phyloP scores from a whole-genome alignment of 2,329 filamentous ascomycete genomes.

The Sclerotinia subarctica region DNA sequence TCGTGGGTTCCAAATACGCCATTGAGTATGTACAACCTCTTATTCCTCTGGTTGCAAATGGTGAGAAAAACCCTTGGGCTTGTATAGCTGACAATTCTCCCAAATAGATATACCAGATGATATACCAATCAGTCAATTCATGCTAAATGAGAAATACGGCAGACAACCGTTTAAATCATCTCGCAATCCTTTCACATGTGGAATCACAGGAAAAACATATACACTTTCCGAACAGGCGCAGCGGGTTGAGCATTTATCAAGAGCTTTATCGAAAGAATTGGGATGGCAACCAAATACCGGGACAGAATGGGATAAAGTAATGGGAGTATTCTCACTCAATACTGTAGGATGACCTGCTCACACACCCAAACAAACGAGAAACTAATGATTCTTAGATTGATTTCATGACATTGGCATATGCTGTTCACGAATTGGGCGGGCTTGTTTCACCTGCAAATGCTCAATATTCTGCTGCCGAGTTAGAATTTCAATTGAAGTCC shows the following conservation, averaged over 20 bases:
- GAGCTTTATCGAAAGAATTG: conserved; percentile 66
- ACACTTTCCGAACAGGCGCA: conserved; percentile 60
- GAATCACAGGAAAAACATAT: conserved; percentile 66
- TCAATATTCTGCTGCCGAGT: conserved; percentile 75
- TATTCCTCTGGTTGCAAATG: neutral
- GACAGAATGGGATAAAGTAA: conserved; percentile 77
- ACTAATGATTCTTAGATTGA: conserved; percentile 55
- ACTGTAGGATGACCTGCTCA: conserved; percentile 51
- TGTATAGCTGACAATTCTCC: conserved; percentile 16
- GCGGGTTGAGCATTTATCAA: conserved; percentile 64
- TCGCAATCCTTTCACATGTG: conserved; percentile 72
- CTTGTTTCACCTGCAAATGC: conserved; percentile 80
- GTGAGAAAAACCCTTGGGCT: neutral
- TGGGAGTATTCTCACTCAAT: conserved; percentile 75
- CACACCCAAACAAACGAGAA: neutral
- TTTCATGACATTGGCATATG: conserved; percentile 69
- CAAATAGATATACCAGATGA: conserved; percentile 55
- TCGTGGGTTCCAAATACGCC: conserved; percentile 59
- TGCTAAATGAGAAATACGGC: conserved; percentile 69
- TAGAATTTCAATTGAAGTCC: conserved; percentile 79
- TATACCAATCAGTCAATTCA: conserved; percentile 72
- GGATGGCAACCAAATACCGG: conserved; percentile 68
- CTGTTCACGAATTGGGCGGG: conserved; percentile 71
- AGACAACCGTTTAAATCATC: conserved; percentile 61
- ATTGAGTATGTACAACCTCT: conserved; percentile 43